Evolutionary conservation across 768 basidiomycete genomes (phyloP).

Genomic region (Suillus americanus): DNA sequence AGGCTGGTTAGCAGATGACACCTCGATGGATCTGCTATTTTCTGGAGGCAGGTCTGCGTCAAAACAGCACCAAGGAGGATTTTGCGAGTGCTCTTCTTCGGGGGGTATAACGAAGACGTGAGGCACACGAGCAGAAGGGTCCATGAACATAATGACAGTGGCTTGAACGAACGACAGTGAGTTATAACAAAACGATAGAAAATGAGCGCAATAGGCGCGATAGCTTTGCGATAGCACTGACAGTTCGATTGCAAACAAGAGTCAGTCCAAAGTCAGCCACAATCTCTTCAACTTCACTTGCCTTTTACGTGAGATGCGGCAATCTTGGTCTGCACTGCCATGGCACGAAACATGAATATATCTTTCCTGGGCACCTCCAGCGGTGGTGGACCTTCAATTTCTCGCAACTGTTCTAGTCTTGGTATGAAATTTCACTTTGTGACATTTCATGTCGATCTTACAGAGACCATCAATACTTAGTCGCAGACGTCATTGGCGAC

Average conservation of each 20-base stretch:
- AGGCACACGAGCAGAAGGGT: constrained; percentile 33
- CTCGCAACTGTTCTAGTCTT: constrained; percentile 77
- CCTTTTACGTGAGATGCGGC: constrained; percentile 22
- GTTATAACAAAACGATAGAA: constrained; percentile 10
- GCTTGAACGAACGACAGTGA: constrained; percentile 19
- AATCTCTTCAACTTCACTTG: constrained; percentile 20
- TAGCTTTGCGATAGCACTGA: constrained; percentile 5
- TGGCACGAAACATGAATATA: constrained; percentile 48
- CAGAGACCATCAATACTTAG: constrained; percentile 19
- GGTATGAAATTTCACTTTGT: constrained; percentile 14
- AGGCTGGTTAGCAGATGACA: constrained; percentile 13
- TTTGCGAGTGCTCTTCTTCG: constrained; percentile 49
- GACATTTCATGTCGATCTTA: not conserved
- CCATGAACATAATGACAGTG: not conserved
- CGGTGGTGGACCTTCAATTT: constrained; percentile 71
- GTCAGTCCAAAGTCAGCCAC: constrained; percentile 17
- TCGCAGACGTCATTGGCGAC: constrained; percentile 55
- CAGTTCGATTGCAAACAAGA: constrained; percentile 6
- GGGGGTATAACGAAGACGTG: constrained; percentile 58
- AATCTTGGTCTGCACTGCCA: constrained; percentile 14
- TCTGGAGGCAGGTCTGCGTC: constrained; percentile 42
- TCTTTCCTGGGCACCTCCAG: constrained; percentile 78
- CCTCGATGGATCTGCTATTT: constrained; percentile 9
- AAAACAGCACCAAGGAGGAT: constrained; percentile 58
- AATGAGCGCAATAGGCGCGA: constrained; percentile 3